Evolutionary conservation across 345 rosid species (phyloP), one percentile per base, ranked within the genome.

Genomic region (Eucalyptus melliodora): DNA sequence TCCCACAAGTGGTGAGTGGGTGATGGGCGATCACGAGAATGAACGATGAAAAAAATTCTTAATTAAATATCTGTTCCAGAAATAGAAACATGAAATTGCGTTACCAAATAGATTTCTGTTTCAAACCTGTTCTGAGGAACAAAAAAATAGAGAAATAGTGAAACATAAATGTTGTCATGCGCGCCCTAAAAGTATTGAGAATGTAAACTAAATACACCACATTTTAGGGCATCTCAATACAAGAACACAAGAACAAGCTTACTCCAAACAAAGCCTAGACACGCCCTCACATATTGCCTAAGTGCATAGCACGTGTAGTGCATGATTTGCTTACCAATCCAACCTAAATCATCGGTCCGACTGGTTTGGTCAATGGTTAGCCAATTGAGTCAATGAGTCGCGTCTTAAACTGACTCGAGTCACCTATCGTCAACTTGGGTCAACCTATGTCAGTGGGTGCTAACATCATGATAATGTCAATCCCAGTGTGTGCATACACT

Each of bases 71-170:
- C 1, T 51, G 2, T 51, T 51, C 23, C 2, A 51, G 0, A 51
- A 51, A 51, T 51, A 51, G 23, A 51, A 51, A 51, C 0, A 16
- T 51, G 2, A 51, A 51, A 51, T 16, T 51, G 1, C 1, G 0
- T 51, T 51, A 51, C 9, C 4, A 51, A 51, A 51, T 0, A 7
- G 0, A 51, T 16, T 51, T 51, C 0, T 51, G 0, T 16, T 51
- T 0, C 4, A 51, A 51, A 51, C 23, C 0, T 51, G 2, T 16
- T 51, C 0, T 0, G 4, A 51, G 23, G 0, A 17, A 51, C 4
- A 17, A 0, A 51, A 51, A 51, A 51, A 51, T 51, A 51, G 8
- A 17, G 23, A 51, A 51, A 17, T 51, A 7, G 4, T 3, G 4
- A 51, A 51, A 51, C 4, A 51, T 7, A 51, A 51, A 51, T 51